Evolutionary conservation across 306 rosid species (phyloP), one percentile per base, ranked within the genome.

Genomic region (Phaseolus lunatus): DNA sequence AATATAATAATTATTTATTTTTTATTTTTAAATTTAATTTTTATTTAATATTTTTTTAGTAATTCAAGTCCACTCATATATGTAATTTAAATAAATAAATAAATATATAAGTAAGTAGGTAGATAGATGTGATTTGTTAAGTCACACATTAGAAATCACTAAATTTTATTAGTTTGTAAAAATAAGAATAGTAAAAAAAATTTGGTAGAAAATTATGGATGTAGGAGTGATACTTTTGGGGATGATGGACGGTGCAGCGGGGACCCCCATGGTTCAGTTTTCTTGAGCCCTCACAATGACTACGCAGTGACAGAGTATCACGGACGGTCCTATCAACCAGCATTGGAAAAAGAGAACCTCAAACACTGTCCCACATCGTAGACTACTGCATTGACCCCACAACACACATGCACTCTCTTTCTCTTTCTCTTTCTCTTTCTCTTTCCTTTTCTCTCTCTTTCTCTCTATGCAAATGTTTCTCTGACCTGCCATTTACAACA

Each of bases 281-380:
- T 26, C 13, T 27, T 82, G 86, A 81, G 15, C 82, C 80, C 83
- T 57, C 14, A 10, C 15, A 66, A 47, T 26, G 70, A 72, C 59
- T 5, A 59, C 7, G 53, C 43, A 33, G 74, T 19, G 78, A 52
- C 66, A 73, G 45, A 59, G 81, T 67, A 86, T 91, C 96, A 87
- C 93, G 93, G 96, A 91, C 92, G 87, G 91, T 81, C 87, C 91
- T 85, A 76, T 84, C 85, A 72, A 19, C 22, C 24, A 73, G 78
- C 88, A 14, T 87, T 13, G 91, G 85, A 78, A 87, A 73, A 64
- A 75, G 78, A 68, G 80, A 73, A 72, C 61, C 57, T 52, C 73
- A 67, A 14, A 16, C 49, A 13, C 53, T 53, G 65, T 9, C 78
- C 67, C 59, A 76, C 67, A 24, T n/a, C 12, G 9, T 53, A 9